Percentiles rank a stretch among this genome's conserved stretches.
These are phyloP conservation scores for Typha latifolia DNA, from an alignment of 176 grass and related monocot genomes.

Conservation along the genomic window DNA sequence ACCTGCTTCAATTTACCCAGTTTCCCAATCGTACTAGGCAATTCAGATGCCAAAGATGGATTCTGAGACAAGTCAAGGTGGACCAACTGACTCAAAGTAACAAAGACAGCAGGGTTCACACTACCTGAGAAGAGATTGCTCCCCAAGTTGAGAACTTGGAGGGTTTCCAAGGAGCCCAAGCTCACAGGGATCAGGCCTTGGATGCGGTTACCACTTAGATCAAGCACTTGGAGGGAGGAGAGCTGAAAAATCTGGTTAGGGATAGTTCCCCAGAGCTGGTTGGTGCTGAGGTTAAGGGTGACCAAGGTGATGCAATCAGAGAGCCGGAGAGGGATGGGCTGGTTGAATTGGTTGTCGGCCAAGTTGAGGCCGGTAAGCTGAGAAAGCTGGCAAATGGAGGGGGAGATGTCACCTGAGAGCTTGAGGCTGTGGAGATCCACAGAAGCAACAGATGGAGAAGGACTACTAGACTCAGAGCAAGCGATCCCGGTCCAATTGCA, in stretches of 20 bases:
- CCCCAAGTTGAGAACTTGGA: constrained; percentile 57
- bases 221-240: constrained; percentile 30
- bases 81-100: constrained; percentile 47
- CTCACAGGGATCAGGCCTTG: constrained; percentile 32
- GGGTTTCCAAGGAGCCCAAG: constrained; percentile 28
- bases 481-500: constrained; percentile 64
- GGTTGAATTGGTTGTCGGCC: constrained; percentile 62
- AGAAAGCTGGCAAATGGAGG: constrained; percentile 44
- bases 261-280: constrained; percentile 47
- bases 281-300: constrained; percentile 55
- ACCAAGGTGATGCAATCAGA: constrained; percentile 41
- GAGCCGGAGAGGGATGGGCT: constrained; percentile 50
- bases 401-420: constrained; percentile 43
- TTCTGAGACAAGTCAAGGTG: constrained; percentile 62
- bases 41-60: constrained; percentile 41
- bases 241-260: constrained; percentile 52
- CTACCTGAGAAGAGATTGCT: constrained; percentile 56
- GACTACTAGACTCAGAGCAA: constrained; percentile 17
- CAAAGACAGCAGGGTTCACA: constrained; percentile 42
- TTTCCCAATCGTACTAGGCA: constrained; percentile 43
- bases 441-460: constrained; percentile 6
- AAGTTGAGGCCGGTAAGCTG: constrained; percentile 41
- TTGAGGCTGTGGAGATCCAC: constrained; percentile 39
- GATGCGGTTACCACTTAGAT: constrained; percentile 70
- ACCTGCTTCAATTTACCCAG: constrained; percentile 40